Evolutionary conservation across 306 rosid species (phyloP).

Genomic region (Hippophae tibetana): DNA sequence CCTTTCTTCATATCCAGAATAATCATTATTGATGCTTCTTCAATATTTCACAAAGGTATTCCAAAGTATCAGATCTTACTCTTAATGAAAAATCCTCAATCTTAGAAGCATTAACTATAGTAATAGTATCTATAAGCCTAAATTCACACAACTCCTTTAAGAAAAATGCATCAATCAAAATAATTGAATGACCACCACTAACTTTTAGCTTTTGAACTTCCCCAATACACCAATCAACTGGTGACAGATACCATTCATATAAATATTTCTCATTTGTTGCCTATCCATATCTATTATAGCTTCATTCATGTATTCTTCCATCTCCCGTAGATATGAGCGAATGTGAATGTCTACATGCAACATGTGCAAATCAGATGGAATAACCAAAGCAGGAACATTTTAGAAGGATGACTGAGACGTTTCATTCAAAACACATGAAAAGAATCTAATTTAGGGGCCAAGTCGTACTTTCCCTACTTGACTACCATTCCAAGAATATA

Average conservation of each 20-base stretch:
- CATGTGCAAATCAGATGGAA: slow-evolving; percentile 67
- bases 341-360: slow-evolving; percentile 90
- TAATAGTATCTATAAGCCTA: slow-evolving; percentile 63
- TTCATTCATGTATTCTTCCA: slow-evolving; percentile 95
- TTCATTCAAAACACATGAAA: slow-evolving; percentile 55
- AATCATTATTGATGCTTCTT: slow-evolving; percentile 63
- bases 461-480: slow-evolving; percentile 88
- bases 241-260: slow-evolving; percentile 94
- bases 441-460: slow-evolving; percentile 72
- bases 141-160: slow-evolving; percentile 88
- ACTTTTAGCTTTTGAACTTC: slow-evolving; percentile 89
- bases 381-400: slow-evolving; percentile 68
- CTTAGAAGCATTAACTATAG: slow-evolving; percentile 45
- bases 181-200: slow-evolving; percentile 96
- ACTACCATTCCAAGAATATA: slow-evolving; percentile 92
- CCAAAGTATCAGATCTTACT: slow-evolving; percentile 84
- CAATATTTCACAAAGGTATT: slow-evolving; percentile 75
- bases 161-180: slow-evolving; percentile 81
- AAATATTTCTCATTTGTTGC: slow-evolving; percentile 83
- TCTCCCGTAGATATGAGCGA: slow-evolving; percentile 58
- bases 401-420: slow-evolving; percentile 40
- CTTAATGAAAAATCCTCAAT: slow-evolving; percentile 73
- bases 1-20: slow-evolving; percentile 18
- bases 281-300: slow-evolving; percentile 89
- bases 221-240: slow-evolving; percentile 94